These are phyloP conservation scores for Acacia crassicarpa DNA, from an alignment of 306 rosid genomes.

Conservation along the genomic window DNA sequence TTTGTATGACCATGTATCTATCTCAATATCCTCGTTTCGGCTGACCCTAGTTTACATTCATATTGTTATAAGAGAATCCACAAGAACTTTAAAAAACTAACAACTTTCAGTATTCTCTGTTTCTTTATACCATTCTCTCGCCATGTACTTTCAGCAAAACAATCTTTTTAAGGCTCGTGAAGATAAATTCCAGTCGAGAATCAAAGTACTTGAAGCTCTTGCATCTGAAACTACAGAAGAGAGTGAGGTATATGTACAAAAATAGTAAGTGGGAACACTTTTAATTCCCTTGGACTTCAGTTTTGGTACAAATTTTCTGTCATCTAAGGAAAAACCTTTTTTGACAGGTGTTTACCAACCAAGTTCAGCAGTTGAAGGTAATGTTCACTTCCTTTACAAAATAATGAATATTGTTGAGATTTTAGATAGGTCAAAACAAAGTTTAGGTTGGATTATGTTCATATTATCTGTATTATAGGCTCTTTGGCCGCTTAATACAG, in stretches of 20 bases:
- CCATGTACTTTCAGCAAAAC: slow-evolving; percentile 68
- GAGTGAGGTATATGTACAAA: slow-evolving; percentile 53
- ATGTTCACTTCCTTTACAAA: slow-evolving; percentile 8
- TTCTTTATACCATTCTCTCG: slow-evolving; percentile 24
- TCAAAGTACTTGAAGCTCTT: slow-evolving; percentile 80
- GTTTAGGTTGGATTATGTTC: slow-evolving; percentile 17
- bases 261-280: slow-evolving; percentile 13
- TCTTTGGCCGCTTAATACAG: slow-evolving; percentile 39
- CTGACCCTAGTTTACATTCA: too few relatives aligned
- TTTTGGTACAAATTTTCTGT: slow-evolving; percentile 18
- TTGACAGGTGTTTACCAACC: slow-evolving; percentile 41
- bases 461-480: slow-evolving; percentile 20
- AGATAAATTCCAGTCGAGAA: slow-evolving; percentile 85
- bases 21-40: too few relatives aligned
- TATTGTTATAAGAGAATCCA: background rate
- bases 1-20: too few relatives aligned
- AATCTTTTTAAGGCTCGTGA: slow-evolving; percentile 90
- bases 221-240: slow-evolving; percentile 66
- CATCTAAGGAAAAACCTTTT: slow-evolving; percentile 18
- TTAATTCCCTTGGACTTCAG: slow-evolving; percentile 14
- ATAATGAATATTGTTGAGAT: background rate
- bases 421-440: background rate
- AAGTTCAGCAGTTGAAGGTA: slow-evolving; percentile 55
- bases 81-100: background rate
- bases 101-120: slow-evolving; percentile 16